These are phyloP conservation scores for Penicillium sp. DNA, from an alignment of 2,329 filamentous ascomycete genomes.

Conservation along the genomic window DNA sequence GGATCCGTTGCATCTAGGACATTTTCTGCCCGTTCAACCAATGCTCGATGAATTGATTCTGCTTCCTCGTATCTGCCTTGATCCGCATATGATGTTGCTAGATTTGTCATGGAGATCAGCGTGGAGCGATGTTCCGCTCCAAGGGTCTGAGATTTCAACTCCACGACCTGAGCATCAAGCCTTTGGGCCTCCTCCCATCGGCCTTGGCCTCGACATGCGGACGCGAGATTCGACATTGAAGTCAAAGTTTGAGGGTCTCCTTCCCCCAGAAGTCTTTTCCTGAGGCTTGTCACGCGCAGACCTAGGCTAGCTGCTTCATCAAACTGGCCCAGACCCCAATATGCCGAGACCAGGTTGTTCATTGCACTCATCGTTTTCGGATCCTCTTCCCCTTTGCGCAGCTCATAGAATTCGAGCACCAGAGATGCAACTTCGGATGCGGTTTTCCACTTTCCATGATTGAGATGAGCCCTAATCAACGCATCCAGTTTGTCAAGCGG, in stretches of 20 bases:
- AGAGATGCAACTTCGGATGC: conserved; percentile 12
- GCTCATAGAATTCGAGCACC: conserved; percentile 3
- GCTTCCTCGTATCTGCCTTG: conserved; percentile 17
- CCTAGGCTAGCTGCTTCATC: conserved; percentile 10
- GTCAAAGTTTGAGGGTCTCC: conserved; percentile 14
- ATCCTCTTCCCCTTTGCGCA: conserved; percentile 11
- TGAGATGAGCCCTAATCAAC: conserved; percentile 7
- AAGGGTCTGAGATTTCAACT: conserved; percentile 10
- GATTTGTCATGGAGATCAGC: conserved; percentile 13
- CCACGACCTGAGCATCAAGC: conserved; percentile 12
- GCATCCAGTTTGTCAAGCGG: conserved; percentile 5
- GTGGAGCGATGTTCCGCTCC: conserved; percentile 11
- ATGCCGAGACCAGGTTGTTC: conserved; percentile 17
- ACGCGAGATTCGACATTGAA: conserved; percentile 22
- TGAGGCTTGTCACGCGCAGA: conserved; percentile 6
- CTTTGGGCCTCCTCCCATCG: conserved; percentile 9
- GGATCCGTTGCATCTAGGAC: neutral
- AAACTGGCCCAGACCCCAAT: conserved; percentile 15
- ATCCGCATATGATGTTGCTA: conserved; percentile 17
- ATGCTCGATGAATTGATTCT: conserved; percentile 5
- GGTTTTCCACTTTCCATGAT: conserved; percentile 8
- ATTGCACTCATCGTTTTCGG: conserved; percentile 17
- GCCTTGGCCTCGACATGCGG: conserved; percentile 16
- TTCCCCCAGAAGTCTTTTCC: conserved; percentile 10
- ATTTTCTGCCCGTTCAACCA: conserved; percentile 10